Base-by-base conservation (phyloP, 2,329 filamentous ascomycete species). In the Monosporascus ibericus region DNA sequence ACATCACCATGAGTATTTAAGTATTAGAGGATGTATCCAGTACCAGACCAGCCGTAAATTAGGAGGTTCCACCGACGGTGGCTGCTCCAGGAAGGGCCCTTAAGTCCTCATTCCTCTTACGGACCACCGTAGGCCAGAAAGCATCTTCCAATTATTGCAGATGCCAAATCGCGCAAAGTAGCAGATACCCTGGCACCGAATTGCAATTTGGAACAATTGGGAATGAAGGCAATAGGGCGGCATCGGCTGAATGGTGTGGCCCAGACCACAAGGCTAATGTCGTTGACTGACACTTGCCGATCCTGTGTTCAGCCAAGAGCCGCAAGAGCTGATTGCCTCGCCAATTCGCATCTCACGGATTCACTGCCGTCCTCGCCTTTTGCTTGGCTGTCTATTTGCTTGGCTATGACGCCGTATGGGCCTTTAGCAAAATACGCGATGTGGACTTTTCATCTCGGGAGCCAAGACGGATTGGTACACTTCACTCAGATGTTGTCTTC, bases 221-320 rank as follows among this genome's bases (percentile, higher is more conserved):
- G 27, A 11, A 30, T 11, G 27, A 30, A 11, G 9, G 9, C 27
- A 9, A 9, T 30, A 44, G 42, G 22, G 8, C 24, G 24, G 11
- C 22, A 24, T 24, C 17, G 42, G 1, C 9, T 15, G 11, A 42
- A 25, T 27, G 14, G 42, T 22, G 22, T 46, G 5, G 17, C 42
- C 14, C 17, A 27, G 24, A 6, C 11, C 24, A 27, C 42, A 27
- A 46, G 42, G 22, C 42, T 44, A 46, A 46, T 46, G 42, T 46
- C 24, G 42, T 46, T 46, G 24, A 46, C 42, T 22, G 22, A 27
- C 14, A 25, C 42, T 22, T 46, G 42, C 42, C 42, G 42, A 46
- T 46, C 42, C 42, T 24, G 42, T 46, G 42, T 27, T 46, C 42
- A 46, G 42, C 42, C 42, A 46, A 46, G 42, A 46, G 42, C 42